Base-by-base conservation (phyloP, 768 basidiomycete species). In the Kwoniella bestiolae region DNA sequence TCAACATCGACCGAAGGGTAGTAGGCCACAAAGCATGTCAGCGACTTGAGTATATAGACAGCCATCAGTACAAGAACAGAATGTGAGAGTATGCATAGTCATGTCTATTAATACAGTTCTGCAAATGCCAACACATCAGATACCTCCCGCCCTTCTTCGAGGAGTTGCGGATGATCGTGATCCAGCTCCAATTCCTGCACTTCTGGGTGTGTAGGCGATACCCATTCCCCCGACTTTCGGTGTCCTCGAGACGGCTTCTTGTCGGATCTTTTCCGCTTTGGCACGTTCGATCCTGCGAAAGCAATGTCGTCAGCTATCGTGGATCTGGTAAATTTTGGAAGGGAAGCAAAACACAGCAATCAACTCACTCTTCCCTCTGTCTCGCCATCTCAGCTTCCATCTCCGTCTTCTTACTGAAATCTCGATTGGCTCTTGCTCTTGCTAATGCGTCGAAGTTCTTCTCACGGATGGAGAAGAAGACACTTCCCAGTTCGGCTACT, bases 391-490 rank as follows among this genome's bases (percentile, higher is more conserved):
- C 90, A 26, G 88, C 89, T 83, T 98, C 94, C 12, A 96, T 82
- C 80, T 97, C 93, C 0, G 93, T 92, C 77, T 86, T 88, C 82
- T 88, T 91, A 28, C 91, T 92, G 81, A 97, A 96, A 79, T 97
- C 94, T 50, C 89, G 86, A 77, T 94, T 92, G 12, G 91, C 88
- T 9, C 89, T 61, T 44, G 79, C 76, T 71, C 82, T 60, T 18
- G 91, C 90, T 41, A 90, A 84, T 65, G 91, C 94, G 76, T 96
- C 94, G 76, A 98, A 97, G 83, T 92, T 92, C 85, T 96, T 96
- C 83, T 97, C 94, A 78, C 94, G 90, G 57, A 96, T 94, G 26
- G 94, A 94, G 84, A 92, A 98, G 85, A 96, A 97, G 18, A 96
- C 93, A 58, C 91, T 91, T 67, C 94, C 94, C 44, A 96, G 86